Conservation (phyloP, 1,284 basidiomycete species). For the Ganoderma lingzhi region DNA sequence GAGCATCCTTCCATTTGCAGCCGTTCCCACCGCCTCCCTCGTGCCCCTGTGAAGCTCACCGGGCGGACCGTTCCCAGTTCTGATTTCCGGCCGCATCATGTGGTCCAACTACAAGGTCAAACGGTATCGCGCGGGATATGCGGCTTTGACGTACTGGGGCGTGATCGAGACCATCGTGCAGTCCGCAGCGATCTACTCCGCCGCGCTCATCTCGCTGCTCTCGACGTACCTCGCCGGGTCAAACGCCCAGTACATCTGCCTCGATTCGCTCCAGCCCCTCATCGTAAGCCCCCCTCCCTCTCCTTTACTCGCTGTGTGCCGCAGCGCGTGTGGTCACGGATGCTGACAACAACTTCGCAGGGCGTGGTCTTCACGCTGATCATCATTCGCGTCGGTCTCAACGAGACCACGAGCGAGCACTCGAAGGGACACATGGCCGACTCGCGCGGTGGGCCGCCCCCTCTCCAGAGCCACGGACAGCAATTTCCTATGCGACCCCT, state of each 20-base stretch:
- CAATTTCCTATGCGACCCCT: slow-evolving; percentile 17
- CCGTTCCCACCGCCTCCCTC: not conserved
- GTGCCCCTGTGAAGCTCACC: not conserved
- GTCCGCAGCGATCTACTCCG: slow-evolving; percentile 32
- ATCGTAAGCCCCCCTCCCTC: slow-evolving; percentile 21
- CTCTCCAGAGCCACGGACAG: not conserved
- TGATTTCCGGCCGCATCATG: slow-evolving; percentile 23
- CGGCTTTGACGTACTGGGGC: slow-evolving; percentile 20
- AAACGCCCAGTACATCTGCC: slow-evolving; percentile 31
- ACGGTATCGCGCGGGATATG: slow-evolving; percentile 11
- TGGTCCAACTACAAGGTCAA: slow-evolving; percentile 19
- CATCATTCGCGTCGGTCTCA: slow-evolving; percentile 34
- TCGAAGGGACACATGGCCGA: slow-evolving; percentile 21
- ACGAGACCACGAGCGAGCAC: slow-evolving; percentile 25
- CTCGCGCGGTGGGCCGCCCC: slow-evolving; percentile 1
- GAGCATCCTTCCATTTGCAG: slow-evolving; percentile 1
- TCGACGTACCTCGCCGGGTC: slow-evolving; percentile 30
- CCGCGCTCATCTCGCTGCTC: slow-evolving; percentile 30
- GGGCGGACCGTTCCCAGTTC: slow-evolving; percentile 8
- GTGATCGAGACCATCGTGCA: slow-evolving; percentile 34
- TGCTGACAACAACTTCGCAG: slow-evolving; percentile 9
- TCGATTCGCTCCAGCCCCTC: slow-evolving; percentile 31
- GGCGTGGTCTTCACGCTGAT: slow-evolving; percentile 33
- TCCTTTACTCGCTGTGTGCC: not conserved
- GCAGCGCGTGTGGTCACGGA: not conserved